Evolutionary conservation across 202 grass and related monocot species (phyloP), one percentile per base, ranked within the genome.

Genomic region (Carex arenaria): DNA sequence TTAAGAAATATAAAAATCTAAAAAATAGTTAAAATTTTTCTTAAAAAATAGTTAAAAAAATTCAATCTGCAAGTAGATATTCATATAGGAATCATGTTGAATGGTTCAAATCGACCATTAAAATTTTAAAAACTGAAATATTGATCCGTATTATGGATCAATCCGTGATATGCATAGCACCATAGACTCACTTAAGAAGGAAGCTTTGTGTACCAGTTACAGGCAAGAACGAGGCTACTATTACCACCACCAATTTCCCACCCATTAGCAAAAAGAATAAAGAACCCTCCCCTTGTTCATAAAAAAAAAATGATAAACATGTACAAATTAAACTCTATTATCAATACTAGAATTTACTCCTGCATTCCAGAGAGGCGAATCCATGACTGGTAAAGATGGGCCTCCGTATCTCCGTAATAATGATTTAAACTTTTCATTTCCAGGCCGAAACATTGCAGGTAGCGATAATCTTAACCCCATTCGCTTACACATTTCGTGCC

Each of bases 341-440:
- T 66, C n/a, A 47, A 67, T 66, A 65, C 20, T 51, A 40, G n/a
- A 66, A 66, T 81, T 52, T 12, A 65, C 1, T 17, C 80, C 64
- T 11, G 85, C 90, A 65, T 84, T 72, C 87, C 89, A 98, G 17
- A 98, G 85, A 12, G 92, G 89, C 47, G 95, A 98, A 60, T 72
- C n/a, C 40, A 76, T 68, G 61, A 89, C 47, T 0, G 95, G 95
- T 53, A 85, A 86, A 7, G 91, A 70, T 61, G 95, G 90, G 5
- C 93, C 88, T 22, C 90, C 85, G 81, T 87, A 91, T 7, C 83
- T 81, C 2, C 80, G 83, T 51, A 99, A 80, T 43, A 75, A 83
- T 9, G 85, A 87, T 7, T 70, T 80, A 83, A 99, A 99, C 82
- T 89, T 88, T 69, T 19, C 56, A 14, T 89, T 88, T 22, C 88